Evolutionary conservation across 306 rosid genomes (phyloP).

Genomic region (Begonia fuchsioides): DNA sequence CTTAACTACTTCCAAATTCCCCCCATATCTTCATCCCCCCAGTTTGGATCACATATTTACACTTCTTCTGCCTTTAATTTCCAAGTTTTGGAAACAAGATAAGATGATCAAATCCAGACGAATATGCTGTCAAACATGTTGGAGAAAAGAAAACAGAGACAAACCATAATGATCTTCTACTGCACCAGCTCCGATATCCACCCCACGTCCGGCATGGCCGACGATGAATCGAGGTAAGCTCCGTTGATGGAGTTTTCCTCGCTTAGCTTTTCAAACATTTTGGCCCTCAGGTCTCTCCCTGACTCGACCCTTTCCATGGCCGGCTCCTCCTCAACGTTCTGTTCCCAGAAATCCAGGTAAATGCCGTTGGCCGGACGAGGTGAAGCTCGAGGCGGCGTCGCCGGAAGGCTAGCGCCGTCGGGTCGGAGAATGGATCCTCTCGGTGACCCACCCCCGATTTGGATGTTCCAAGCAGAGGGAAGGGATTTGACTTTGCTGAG

Average conservation of each 20-base stretch:
- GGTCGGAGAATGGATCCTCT: slow-evolving; percentile 58
- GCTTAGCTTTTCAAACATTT: slow-evolving; percentile 76
- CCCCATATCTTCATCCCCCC: too few species aligned
- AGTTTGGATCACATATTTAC: too few species aligned
- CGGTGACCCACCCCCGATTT: slow-evolving; percentile 55
- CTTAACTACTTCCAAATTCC: too few species aligned
- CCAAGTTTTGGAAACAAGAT: background rate
- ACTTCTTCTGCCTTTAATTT: too few species aligned
- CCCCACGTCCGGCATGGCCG: slow-evolving; percentile 50
- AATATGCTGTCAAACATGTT: too few species aligned
- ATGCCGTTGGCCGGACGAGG: slow-evolving; percentile 17
- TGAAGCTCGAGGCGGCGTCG: slow-evolving; percentile 33
- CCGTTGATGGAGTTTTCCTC: slow-evolving; percentile 50
- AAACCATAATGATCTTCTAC: slow-evolving; percentile 9
- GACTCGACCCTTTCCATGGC: slow-evolving; percentile 92
- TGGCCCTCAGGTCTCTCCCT: slow-evolving; percentile 53
- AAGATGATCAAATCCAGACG: background rate
- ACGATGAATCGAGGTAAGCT: slow-evolving; percentile 10
- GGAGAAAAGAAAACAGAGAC: background rate
- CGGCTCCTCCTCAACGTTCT: slow-evolving; percentile 51
- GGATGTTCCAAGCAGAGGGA: slow-evolving; percentile 29
- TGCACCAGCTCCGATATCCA: slow-evolving; percentile 78
- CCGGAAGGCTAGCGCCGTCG: slow-evolving; percentile 57
- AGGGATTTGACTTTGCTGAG: slow-evolving; percentile 47
- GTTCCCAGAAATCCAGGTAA: slow-evolving; percentile 36